These are phyloP conservation scores for Vigna angularis DNA, from an alignment of 306 rosid genomes.

Conservation along the genomic window DNA sequence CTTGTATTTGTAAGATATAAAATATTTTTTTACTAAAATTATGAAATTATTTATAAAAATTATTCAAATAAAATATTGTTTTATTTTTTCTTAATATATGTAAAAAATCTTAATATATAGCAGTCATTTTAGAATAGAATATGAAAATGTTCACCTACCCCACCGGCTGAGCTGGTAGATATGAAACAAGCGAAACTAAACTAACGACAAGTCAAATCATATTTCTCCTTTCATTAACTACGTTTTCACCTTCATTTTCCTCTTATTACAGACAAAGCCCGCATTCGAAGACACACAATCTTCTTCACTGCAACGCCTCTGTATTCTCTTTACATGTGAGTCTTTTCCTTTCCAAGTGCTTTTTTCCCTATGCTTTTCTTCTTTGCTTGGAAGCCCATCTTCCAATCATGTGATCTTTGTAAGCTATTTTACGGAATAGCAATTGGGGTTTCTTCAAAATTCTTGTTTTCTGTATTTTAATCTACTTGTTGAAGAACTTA, in stretches of 20 bases:
- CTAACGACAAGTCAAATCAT: conserved; percentile 6
- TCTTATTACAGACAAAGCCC: background rate
- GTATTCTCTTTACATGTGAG: conserved; percentile 7
- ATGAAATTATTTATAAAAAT: too few species aligned
- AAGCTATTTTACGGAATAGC: background rate
- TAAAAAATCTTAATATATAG: background rate
- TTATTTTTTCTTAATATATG: too few species aligned
- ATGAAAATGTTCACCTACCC: conserved; percentile 1
- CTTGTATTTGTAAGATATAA: too few species aligned
- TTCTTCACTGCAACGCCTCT: background rate
- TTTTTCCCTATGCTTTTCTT: background rate
- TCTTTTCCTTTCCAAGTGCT: conserved; percentile 14
- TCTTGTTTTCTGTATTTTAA: conserved; percentile 38
- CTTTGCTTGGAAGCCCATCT: background rate
- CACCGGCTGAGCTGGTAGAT: conserved; percentile 22
- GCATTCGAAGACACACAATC: background rate
- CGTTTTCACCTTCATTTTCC: background rate
- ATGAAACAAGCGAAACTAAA: background rate
- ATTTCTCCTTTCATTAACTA: background rate
- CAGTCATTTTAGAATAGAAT: too few species aligned
- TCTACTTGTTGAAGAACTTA: background rate
- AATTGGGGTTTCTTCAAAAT: conserved; percentile 26
- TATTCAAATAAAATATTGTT: too few species aligned
- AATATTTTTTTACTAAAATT: too few species aligned
- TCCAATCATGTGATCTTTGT: background rate